A percentile compares a stretch with the other conserved stretches of the same genome.
phyloP scores from a whole-genome alignment of 768 basidiomycete species.

The Sutorius australiensis region DNA sequence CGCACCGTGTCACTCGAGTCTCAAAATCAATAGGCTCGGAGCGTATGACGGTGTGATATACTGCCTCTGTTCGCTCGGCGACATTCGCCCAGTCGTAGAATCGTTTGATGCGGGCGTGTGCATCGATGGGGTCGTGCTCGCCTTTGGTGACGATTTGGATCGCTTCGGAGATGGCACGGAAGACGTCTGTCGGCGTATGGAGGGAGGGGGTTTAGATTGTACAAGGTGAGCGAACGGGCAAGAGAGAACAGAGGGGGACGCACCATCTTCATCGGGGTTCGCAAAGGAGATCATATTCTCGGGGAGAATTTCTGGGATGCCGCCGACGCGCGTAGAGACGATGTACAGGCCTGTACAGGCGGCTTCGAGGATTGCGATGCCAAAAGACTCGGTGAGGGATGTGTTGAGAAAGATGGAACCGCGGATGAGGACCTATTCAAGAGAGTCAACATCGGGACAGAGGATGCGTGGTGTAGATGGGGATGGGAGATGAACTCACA shows the following conservation, averaged over 20 bases:
- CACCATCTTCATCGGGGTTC: constrained; percentile 90
- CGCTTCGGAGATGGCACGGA: constrained; percentile 78
- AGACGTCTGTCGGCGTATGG: constrained; percentile 55
- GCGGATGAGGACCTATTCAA: constrained; percentile 68
- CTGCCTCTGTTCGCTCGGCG: constrained; percentile 73
- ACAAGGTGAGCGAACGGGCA: not conserved
- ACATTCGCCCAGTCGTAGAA: constrained; percentile 91
- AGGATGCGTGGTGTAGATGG: rapidly evolving
- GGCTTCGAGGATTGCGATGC: constrained; percentile 96
- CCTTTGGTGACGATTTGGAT: constrained; percentile 65
- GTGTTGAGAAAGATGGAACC: constrained; percentile 95
- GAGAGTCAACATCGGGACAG: not conserved
- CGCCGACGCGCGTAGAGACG: constrained; percentile 91
- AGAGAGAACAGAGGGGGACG: constrained; percentile 14
- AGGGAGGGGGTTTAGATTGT: not conserved
- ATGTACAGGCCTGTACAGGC: constrained; percentile 93
- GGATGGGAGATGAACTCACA: constrained; percentile 40
- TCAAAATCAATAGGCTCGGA: constrained; percentile 65
- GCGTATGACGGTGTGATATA: constrained; percentile 68
- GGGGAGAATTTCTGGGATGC: constrained; percentile 93
- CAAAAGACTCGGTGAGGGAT: constrained; percentile 93
- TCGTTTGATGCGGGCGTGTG: constrained; percentile 70
- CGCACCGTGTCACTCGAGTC: constrained; percentile 73
- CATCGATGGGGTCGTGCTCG: constrained; percentile 66
- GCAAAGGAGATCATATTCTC: constrained; percentile 95